A percentile compares a stretch with the other conserved stretches of the same genome.
Evolutionary conservation across 305 asterid genomes (phyloP).

Genomic region (Fraxinus ornus): DNA sequence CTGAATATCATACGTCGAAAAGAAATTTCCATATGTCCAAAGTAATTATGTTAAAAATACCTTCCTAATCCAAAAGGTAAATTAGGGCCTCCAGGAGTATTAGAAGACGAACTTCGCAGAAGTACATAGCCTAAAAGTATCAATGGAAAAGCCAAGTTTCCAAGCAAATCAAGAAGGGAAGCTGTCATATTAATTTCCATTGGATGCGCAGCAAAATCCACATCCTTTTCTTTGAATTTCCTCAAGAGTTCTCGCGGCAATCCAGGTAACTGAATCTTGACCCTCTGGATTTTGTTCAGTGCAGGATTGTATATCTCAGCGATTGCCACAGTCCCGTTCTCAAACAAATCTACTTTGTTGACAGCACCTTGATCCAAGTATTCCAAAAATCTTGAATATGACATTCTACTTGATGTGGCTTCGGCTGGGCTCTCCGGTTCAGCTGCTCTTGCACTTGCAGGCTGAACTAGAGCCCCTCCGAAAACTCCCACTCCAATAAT

Average conservation of each 20-base stretch:
- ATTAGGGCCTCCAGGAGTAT: constrained; percentile 54
- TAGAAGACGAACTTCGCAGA: constrained; percentile 40
- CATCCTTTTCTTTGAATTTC: constrained; percentile 51
- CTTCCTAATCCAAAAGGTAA: constrained; percentile 73
- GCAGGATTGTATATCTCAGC: constrained; percentile 59
- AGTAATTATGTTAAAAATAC: constrained; percentile 21
- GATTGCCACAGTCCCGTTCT: constrained; percentile 58
- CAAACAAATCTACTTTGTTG: constrained; percentile 57
- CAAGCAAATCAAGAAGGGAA: constrained; percentile 49
- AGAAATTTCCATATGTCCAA: not conserved
- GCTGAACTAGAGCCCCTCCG: constrained; percentile 36
- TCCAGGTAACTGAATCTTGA: constrained; percentile 67
- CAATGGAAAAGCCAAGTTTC: constrained; percentile 62
- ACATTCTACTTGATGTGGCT: constrained; percentile 55
- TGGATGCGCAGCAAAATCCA: constrained; percentile 62
- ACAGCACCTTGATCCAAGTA: constrained; percentile 56
- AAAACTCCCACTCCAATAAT: constrained; percentile 38
- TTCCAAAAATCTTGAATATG: constrained; percentile 63
- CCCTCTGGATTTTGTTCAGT: constrained; percentile 53
- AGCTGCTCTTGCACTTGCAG: constrained; percentile 37
- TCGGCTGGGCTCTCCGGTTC: constrained; percentile 48
- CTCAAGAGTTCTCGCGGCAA: constrained; percentile 53
- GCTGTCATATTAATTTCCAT: constrained; percentile 30
- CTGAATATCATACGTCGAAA: not conserved
- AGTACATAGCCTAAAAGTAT: constrained; percentile 44